Evolutionary conservation across 2,329 filamentous ascomycete species (phyloP).

Genomic region (Sphaerostilbella broomeana): DNA sequence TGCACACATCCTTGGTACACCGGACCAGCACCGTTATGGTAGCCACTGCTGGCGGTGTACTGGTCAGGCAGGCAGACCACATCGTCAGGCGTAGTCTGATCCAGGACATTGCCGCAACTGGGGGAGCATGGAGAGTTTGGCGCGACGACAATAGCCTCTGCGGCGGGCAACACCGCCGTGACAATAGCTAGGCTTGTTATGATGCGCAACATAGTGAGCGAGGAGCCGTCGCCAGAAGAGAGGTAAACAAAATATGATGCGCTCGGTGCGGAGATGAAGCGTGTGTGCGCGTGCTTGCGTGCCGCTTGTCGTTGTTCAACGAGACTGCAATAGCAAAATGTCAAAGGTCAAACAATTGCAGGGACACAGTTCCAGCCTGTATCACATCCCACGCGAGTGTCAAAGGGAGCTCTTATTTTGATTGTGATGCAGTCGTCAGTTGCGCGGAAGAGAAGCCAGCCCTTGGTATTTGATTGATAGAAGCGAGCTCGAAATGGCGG

Average conservation of each 20-base stretch:
- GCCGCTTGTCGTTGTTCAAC: no score
- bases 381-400: conserved; percentile 10
- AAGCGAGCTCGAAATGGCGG: no score
- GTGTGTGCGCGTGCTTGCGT: no score
- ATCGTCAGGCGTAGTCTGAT: conserved; percentile 38
- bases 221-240: neutral
- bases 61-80: conserved; percentile 36
- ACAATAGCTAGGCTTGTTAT: conserved; percentile 17
- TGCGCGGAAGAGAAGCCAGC: no score
- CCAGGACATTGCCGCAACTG: conserved; percentile 48
- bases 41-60: conserved; percentile 27
- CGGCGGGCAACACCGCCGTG: conserved; percentile 16
- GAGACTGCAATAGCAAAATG: no score
- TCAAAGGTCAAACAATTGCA: no score
- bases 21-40: conserved; percentile 36
- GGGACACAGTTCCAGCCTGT: conserved; percentile 9
- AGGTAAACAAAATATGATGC: neutral
- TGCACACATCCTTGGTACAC: conserved; percentile 46
- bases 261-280: neutral
- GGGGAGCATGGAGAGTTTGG: conserved; percentile 42
- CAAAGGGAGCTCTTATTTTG: neutral
- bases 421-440: neutral
- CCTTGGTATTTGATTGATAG: no score
- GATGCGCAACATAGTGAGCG: conserved; percentile 14
- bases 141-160: conserved; percentile 35